These are phyloP conservation scores for Verticillium albo-atrum DNA, from an alignment of 2,329 filamentous ascomycete species.

Conservation along the genomic window DNA sequence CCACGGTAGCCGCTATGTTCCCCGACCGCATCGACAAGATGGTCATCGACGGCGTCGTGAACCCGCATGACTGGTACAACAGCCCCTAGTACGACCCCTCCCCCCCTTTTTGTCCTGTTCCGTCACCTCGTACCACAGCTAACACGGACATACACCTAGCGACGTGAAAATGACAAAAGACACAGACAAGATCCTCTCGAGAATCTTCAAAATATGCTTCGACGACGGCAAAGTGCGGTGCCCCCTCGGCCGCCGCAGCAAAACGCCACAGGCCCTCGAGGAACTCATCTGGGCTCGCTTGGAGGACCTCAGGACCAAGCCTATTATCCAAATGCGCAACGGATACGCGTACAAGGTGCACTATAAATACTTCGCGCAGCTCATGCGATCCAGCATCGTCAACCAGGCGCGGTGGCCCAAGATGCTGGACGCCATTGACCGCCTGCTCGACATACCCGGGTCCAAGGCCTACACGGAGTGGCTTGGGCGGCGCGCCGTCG, in stretches of 20 bases:
- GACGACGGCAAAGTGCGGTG: constrained; percentile 13
- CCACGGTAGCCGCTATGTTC: constrained; percentile 34
- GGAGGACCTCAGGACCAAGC: constrained; percentile 16
- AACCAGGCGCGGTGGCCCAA: not conserved
- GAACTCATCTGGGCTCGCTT: constrained; percentile 15
- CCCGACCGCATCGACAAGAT: constrained; percentile 26
- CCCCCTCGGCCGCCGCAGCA: constrained; percentile 12
- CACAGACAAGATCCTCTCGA: constrained; percentile 18
- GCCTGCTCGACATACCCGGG: not conserved
- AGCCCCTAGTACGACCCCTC: not conserved
- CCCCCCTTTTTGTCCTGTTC: too few relatives aligned
- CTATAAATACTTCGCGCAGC: not conserved
- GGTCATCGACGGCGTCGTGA: constrained; percentile 25
- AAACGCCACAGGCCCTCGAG: constrained; percentile 17
- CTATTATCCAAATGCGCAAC: constrained; percentile 15
- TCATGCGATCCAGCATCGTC: not conserved
- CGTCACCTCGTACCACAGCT: too few relatives aligned
- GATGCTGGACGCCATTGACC: not conserved
- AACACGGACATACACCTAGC: not conserved
- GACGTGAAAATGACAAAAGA: constrained; percentile 19
- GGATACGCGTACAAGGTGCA: not conserved
- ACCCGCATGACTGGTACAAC: constrained; percentile 25
- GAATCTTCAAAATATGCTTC: constrained; percentile 19
- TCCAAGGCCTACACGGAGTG: not conserved
- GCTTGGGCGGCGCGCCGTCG: too few relatives aligned